Conservation (phyloP, 176 grass and related monocot genomes). For the Typha latifolia region DNA sequence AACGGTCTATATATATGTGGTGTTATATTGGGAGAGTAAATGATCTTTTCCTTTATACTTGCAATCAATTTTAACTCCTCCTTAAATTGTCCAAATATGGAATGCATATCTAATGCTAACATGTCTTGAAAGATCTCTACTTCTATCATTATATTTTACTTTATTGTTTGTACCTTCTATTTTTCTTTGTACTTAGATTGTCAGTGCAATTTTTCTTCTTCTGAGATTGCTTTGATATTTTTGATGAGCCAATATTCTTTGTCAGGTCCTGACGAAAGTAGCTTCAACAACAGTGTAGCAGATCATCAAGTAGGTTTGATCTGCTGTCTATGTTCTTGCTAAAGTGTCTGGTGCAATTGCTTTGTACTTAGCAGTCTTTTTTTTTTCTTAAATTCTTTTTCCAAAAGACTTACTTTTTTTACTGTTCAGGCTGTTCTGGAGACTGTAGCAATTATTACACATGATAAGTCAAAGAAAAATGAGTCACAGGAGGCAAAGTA, state of each 20-base stretch:
- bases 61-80: too few species aligned
- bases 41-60: too few species aligned
- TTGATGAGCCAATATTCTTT: slow-evolving; percentile 14
- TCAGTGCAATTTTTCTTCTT: not conserved
- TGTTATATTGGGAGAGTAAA: too few species aligned
- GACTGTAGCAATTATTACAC: slow-evolving; percentile 90
- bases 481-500: slow-evolving; percentile 70
- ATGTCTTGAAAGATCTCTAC: too few species aligned
- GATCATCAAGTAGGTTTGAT: slow-evolving; percentile 99
- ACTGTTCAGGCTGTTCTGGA: slow-evolving; percentile 84
- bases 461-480: slow-evolving; percentile 96
- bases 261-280: slow-evolving; percentile 77
- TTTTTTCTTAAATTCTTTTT: not conserved
- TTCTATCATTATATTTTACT: too few species aligned
- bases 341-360: not conserved
- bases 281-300: slow-evolving; percentile 95
- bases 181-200: not conserved
- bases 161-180: too few species aligned
- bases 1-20: too few species aligned
- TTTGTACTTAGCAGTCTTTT: not conserved
- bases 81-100: too few species aligned
- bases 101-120: too few species aligned
- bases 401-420: slow-evolving; percentile 9
- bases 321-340: slow-evolving; percentile 37
- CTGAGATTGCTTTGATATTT: not conserved